Percentiles rank a stretch among this genome's conserved stretches.
These are phyloP conservation scores for Zygosaccharomyces sapae DNA, from an alignment of 1,139 yeast species.

Conservation along the genomic window DNA sequence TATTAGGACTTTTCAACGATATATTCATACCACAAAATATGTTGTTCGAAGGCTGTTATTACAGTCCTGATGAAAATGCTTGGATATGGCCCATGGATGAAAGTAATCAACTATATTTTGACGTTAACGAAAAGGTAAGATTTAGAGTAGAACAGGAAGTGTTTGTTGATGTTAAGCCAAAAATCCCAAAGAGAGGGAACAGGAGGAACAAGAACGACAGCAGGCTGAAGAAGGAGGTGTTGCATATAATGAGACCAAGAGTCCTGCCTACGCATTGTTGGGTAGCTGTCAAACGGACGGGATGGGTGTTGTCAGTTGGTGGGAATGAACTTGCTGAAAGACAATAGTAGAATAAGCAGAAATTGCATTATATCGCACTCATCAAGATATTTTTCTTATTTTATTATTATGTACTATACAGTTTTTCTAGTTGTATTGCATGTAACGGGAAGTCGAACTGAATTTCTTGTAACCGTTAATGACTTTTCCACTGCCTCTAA, in stretches of 20 bases:
- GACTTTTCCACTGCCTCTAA: conserved; percentile 96
- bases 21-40: conserved; percentile 78
- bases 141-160: conserved; percentile 87
- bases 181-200: conserved; percentile 55
- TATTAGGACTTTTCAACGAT: conserved; percentile 82
- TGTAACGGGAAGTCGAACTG: conserved; percentile 93
- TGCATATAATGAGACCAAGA: conserved; percentile 35
- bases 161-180: conserved; percentile 77
- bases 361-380: conserved; percentile 13
- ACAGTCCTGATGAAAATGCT: conserved; percentile 72
- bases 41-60: conserved; percentile 75
- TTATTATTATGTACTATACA: conserved; percentile 15
- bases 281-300: conserved; percentile 95
- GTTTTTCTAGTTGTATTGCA: conserved; percentile 80
- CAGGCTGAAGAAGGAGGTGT: conserved; percentile 24
- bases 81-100: conserved; percentile 91
- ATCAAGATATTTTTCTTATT: not conserved
- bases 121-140: conserved; percentile 83
- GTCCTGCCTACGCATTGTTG: conserved; percentile 76
- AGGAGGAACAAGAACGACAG: conserved; percentile 36
- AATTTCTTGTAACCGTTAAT: conserved; percentile 97
- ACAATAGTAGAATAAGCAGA: too few species aligned
- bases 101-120: conserved; percentile 72
- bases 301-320: conserved; percentile 94
- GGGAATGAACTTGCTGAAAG: conserved; percentile 60